Conservation (phyloP, 2,329 filamentous ascomycete species). For the Hawksworthiomyces lignivorus region DNA sequence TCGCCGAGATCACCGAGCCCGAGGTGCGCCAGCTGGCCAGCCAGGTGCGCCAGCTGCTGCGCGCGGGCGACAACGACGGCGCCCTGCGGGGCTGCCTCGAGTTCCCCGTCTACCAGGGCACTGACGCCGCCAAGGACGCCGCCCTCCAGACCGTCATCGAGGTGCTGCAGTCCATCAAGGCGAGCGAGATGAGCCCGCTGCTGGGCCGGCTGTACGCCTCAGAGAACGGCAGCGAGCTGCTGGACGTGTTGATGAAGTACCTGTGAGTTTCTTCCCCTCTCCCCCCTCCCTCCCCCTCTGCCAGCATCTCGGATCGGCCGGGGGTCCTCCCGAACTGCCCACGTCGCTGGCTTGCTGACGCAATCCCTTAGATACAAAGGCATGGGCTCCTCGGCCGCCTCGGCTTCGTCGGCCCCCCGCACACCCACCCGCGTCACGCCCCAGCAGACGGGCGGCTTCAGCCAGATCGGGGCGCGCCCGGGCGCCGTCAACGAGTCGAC, state of each 20-base stretch:
- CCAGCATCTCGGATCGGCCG: no score
- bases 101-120: slow-evolving; percentile 67
- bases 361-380: slow-evolving; percentile 76
- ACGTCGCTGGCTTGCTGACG: no score
- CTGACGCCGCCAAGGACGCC: slow-evolving; percentile 59
- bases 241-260: slow-evolving; percentile 97
- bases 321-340: no score
- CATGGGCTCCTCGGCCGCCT: slow-evolving; percentile 52
- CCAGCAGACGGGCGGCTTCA: slow-evolving; percentile 81
- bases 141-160: slow-evolving; percentile 85
- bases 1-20: slow-evolving; percentile 64
- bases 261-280: slow-evolving; percentile 51
- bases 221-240: slow-evolving; percentile 71
- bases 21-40: slow-evolving; percentile 71
- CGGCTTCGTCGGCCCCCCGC: slow-evolving; percentile 27
- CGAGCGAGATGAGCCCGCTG: slow-evolving; percentile 88
- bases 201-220: slow-evolving; percentile 72
- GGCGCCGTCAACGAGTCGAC: slow-evolving; percentile 56
- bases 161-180: slow-evolving; percentile 91
- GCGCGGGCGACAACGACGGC: slow-evolving; percentile 80
- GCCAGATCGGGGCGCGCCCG: slow-evolving; percentile 59
- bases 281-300: neutral
- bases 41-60: slow-evolving; percentile 80
- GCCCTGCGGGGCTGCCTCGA: slow-evolving; percentile 79
- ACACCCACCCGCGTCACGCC: slow-evolving; percentile 49